Evolutionary conservation across 768 basidiomycete species (phyloP).

Genomic region (Podaxis sp.): DNA sequence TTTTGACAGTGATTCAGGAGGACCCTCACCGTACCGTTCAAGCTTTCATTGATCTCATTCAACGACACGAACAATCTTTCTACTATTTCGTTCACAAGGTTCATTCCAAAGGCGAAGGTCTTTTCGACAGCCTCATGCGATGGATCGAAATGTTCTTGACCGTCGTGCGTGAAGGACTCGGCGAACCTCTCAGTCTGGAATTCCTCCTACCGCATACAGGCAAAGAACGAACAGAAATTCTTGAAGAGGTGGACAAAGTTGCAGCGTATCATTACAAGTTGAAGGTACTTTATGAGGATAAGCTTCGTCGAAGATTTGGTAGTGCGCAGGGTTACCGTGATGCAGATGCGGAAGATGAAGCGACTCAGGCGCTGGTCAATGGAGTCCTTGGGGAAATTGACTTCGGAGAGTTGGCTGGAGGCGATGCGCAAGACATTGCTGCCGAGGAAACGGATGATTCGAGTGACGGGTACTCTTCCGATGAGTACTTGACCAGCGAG

Average conservation of each 20-base stretch:
- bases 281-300: constrained; percentile 91
- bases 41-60: constrained; percentile 88
- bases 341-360: constrained; percentile 77
- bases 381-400: constrained; percentile 79
- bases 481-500: constrained; percentile 37
- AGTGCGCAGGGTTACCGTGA: constrained; percentile 46
- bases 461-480: constrained; percentile 39
- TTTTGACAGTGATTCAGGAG: constrained; percentile 65
- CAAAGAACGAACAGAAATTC: constrained; percentile 68
- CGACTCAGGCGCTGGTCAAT: constrained; percentile 76
- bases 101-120: constrained; percentile 91
- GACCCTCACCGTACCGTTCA: constrained; percentile 88
- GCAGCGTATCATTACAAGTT: constrained; percentile 92
- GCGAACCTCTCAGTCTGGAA: constrained; percentile 76
- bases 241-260: constrained; percentile 86
- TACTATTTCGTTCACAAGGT: constrained; percentile 99
- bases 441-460: constrained; percentile 67
- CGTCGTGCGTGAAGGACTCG: constrained; percentile 85
- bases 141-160: constrained; percentile 97
- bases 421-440: constrained; percentile 77
- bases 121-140: constrained; percentile 91
- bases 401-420: constrained; percentile 76
- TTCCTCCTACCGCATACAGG: constrained; percentile 84
- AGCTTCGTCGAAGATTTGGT: constrained; percentile 82
- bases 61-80: constrained; percentile 93